phyloP scores from a whole-genome alignment of 768 basidiomycete species.

The Gelatoporia subvermispora region DNA sequence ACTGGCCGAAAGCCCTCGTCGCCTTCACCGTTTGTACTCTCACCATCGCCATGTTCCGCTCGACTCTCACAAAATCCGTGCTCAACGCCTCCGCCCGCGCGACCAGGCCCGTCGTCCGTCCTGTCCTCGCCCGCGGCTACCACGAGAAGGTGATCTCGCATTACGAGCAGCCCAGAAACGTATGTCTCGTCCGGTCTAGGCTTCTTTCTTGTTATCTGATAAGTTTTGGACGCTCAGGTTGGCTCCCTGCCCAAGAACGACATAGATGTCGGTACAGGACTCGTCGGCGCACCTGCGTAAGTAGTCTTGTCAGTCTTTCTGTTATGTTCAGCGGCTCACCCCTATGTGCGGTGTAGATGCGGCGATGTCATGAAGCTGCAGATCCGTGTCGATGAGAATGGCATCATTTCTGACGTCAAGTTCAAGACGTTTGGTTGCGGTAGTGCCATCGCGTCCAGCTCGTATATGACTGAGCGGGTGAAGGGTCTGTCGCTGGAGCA shows the following conservation, averaged over 20 bases:
- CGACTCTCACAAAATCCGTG: conserved; percentile 48
- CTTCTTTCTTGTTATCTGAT: conserved; percentile 56
- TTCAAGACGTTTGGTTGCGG: conserved; percentile 99
- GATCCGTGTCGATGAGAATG: conserved; percentile 92
- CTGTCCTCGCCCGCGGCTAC: conserved; percentile 66
- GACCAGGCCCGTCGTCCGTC: conserved; percentile 36
- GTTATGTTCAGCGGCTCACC: conserved; percentile 6
- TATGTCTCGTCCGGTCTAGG: conserved; percentile 43
- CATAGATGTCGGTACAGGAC: conserved; percentile 90
- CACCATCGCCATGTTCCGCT: conserved; percentile 65
- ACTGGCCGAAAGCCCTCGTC: no score
- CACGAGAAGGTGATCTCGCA: conserved; percentile 97
- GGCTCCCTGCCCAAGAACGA: conserved; percentile 94
- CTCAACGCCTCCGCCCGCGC: conserved; percentile 40
- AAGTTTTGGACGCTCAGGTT: conserved; percentile 56
- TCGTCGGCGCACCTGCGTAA: conserved; percentile 95
- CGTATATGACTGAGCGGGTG: conserved; percentile 98
- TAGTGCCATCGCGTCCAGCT: conserved; percentile 95
- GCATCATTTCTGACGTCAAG: conserved; percentile 96
- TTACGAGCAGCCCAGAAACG: conserved; percentile 97
- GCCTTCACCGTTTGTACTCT: conserved; percentile 1
- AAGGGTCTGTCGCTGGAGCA: conserved; percentile 91
- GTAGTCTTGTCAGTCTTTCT: conserved; percentile 26
- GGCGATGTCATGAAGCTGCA: conserved; percentile 99
- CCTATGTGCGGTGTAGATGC: conserved; percentile 48